These are phyloP conservation scores for Candida buenavistaensis DNA, from an alignment of 1,139 yeast species.

Conservation along the genomic window DNA sequence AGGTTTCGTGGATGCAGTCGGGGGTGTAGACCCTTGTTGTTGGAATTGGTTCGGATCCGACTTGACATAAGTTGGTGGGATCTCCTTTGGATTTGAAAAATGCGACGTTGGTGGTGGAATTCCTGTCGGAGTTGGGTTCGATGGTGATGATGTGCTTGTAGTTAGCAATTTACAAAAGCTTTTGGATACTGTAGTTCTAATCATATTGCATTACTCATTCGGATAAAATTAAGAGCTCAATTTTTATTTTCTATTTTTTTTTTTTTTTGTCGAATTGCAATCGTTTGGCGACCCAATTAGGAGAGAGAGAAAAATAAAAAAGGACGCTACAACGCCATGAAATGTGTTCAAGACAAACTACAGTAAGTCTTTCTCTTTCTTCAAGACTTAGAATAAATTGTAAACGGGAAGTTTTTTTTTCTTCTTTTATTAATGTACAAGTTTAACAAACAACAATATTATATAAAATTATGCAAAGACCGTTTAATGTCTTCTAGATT, in stretches of 20 bases:
- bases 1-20: slow-evolving; percentile 1
- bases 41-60: slow-evolving; percentile 4
- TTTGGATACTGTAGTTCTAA: slow-evolving; percentile 6
- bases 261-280: slow-evolving; percentile 1
- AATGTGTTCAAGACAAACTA: no score
- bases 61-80: slow-evolving; percentile 19
- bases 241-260: slow-evolving; percentile 1
- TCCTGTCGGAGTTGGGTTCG: slow-evolving; percentile 5
- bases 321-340: no score
- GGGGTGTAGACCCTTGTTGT: slow-evolving; percentile 1
- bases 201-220: slow-evolving; percentile 6
- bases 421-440: slow-evolving; percentile 8
- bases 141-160: slow-evolving; percentile 4
- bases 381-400: no score
- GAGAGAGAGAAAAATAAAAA: no score
- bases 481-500: slow-evolving; percentile 80
- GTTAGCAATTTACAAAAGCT: slow-evolving; percentile 10
- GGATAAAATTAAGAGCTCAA: background rate
- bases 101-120: slow-evolving; percentile 20
- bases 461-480: slow-evolving; percentile 1
- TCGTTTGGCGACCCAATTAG: background rate
- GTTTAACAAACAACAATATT: background rate
- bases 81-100: slow-evolving; percentile 16
- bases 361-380: no score
- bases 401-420: no score